These are phyloP conservation scores for Thielaviopsis musarum DNA, from an alignment of 2,329 filamentous ascomycete genomes.

Conservation along the genomic window DNA sequence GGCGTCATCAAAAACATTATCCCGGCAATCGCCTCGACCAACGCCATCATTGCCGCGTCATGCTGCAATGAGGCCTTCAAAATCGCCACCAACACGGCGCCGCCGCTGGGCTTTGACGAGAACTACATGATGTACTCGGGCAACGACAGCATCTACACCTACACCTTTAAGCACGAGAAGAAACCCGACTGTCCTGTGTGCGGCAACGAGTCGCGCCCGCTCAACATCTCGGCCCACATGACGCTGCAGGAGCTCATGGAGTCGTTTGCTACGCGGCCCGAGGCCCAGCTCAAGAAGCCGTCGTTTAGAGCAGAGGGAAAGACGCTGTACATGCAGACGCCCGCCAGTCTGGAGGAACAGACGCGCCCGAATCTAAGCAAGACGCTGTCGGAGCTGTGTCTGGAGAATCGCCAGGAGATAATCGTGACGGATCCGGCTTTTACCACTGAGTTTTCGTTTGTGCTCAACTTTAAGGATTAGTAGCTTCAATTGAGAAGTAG, in stretches of 20 bases:
- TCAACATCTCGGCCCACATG: conserved; percentile 51
- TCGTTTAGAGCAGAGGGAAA: conserved; percentile 64
- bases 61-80: conserved; percentile 98
- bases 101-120: conserved; percentile 57
- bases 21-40: conserved; percentile 92
- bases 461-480: conserved; percentile 28
- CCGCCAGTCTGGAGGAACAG: conserved; percentile 65
- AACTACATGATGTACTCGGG: conserved; percentile 99
- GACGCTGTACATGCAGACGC: conserved; percentile 80
- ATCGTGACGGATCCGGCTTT: conserved; percentile 89
- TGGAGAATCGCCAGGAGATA: conserved; percentile 71
- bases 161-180: conserved; percentile 88
- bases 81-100: conserved; percentile 68
- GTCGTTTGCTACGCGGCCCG: conserved; percentile 63
- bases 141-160: conserved; percentile 89
- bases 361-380: conserved; percentile 68
- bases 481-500: neutral
- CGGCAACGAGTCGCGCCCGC: conserved; percentile 60
- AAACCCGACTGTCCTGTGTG: conserved; percentile 94
- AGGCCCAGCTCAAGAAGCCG: conserved; percentile 86
- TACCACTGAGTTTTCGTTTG: conserved; percentile 48
- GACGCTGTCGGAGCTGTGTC: conserved; percentile 54
- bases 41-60: conserved; percentile 85
- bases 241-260: conserved; percentile 78
- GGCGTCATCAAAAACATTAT: conserved; percentile 99